Conservation (phyloP, 2,329 filamentous ascomycete genomes). For the Talaromyces marneffei region DNA sequence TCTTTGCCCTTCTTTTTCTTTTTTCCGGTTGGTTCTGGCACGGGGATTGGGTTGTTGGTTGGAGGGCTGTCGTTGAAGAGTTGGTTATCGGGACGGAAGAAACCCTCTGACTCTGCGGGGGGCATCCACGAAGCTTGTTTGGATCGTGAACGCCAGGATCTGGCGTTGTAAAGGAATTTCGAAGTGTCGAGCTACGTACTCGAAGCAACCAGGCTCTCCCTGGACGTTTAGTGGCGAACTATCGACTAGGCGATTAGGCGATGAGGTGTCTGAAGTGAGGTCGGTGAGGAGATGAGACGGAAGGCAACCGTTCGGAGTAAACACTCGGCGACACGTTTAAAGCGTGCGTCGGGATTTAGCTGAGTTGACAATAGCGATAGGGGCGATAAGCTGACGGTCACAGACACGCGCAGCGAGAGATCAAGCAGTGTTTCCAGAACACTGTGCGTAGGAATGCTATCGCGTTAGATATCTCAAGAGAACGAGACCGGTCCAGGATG, state of each 20-base stretch:
- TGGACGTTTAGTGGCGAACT: background rate
- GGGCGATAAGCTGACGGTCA: background rate
- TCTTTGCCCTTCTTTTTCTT: slow-evolving; percentile 38
- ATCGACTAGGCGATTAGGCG: background rate
- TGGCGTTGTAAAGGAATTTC: background rate
- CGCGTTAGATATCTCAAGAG: background rate
- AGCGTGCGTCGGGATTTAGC: background rate
- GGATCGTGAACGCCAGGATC: slow-evolving; percentile 1
- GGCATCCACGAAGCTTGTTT: slow-evolving; percentile 35
- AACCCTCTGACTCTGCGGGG: slow-evolving; percentile 36
- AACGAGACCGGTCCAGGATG: background rate
- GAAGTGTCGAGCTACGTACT: background rate
- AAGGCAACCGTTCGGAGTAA: background rate
- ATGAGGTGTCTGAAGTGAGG: background rate
- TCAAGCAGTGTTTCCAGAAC: slow-evolving; percentile 10
- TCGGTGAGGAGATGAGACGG: background rate
- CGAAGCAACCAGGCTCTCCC: background rate
- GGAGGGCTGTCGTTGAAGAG: slow-evolving; percentile 29
- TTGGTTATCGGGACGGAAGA: slow-evolving; percentile 33
- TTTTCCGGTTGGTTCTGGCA: slow-evolving; percentile 30
- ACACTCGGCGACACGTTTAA: background rate
- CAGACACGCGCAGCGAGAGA: slow-evolving; percentile 1
- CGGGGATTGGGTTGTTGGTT: slow-evolving; percentile 23
- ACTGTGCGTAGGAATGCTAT: background rate
- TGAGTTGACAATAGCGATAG: background rate